These are phyloP conservation scores for Colletotrichum paranaense DNA, from an alignment of 2,329 filamentous ascomycete genomes.

Conservation along the genomic window DNA sequence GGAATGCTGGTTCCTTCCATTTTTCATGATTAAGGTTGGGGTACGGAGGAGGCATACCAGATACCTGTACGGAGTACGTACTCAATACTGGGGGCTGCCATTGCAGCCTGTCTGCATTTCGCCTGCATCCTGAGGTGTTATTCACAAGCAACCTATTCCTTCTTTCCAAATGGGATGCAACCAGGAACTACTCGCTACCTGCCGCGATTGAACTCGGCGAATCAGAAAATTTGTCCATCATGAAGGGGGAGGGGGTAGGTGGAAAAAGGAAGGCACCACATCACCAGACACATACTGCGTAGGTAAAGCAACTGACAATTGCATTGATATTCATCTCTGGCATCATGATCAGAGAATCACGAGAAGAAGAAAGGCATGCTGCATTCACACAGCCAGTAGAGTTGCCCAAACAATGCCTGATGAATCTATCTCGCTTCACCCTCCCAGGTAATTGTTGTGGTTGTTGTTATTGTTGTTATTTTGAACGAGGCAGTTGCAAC, in stretches of 20 bases:
- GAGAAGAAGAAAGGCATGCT: not conserved
- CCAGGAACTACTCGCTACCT: not conserved
- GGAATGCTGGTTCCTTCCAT: not conserved
- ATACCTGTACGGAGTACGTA: not conserved
- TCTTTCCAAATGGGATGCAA: not conserved
- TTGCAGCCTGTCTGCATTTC: not conserved
- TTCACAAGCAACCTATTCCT: not conserved
- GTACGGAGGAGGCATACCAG: not conserved
- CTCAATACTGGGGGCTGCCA: not conserved
- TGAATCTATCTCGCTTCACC: not conserved
- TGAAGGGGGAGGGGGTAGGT: not conserved
- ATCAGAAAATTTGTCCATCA: not conserved
- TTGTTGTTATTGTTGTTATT: not conserved
- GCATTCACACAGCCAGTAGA: not conserved
- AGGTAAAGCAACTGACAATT: not conserved
- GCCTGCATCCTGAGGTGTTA: not conserved
- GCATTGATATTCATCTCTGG: not conserved
- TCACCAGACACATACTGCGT: not conserved
- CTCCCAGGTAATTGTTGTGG: too few relatives aligned
- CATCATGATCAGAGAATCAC: not conserved
- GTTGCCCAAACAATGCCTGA: not conserved
- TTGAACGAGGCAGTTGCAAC: not conserved
- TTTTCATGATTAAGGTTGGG: not conserved
- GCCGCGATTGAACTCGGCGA: not conserved
- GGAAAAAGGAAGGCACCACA: constrained; percentile 2